A percentile compares a stretch with the other conserved stretches of the same genome.
These are phyloP conservation scores for Trichomonas tenax DNA, from an alignment of 208 protist species.

Conservation along the genomic window DNA sequence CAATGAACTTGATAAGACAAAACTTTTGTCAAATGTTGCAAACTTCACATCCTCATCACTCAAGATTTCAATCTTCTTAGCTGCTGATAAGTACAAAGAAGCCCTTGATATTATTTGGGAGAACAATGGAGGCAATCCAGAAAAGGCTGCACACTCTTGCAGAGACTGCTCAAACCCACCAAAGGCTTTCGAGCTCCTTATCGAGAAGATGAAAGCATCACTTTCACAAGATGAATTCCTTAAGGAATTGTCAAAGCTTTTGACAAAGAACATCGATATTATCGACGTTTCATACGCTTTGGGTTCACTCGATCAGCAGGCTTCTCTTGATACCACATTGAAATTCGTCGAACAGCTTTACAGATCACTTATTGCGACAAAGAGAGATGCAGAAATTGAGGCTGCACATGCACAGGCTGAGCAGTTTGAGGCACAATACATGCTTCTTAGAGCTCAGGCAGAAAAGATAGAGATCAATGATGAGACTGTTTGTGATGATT, in stretches of 20 bases:
- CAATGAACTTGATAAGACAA: not conserved
- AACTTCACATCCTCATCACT: not conserved
- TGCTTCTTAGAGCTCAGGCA: not conserved
- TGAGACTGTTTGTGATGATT: not conserved
- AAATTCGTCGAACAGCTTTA: not conserved
- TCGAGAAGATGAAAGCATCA: not conserved
- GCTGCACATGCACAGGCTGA: not conserved
- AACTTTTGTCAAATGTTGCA: not conserved
- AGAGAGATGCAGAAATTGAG: not conserved
- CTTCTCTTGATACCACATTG: not conserved
- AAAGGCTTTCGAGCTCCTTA: not conserved
- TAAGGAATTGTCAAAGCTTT: not conserved
- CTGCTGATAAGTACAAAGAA: not conserved
- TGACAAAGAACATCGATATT: not conserved
- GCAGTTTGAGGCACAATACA: not conserved
- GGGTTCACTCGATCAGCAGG: not conserved
- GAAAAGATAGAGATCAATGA: not conserved
- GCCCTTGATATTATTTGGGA: not conserved
- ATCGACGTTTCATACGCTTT: not conserved
- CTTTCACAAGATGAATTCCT: not conserved
- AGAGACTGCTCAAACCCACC: not conserved
- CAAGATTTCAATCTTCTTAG: not conserved
- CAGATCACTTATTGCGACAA: not conserved
- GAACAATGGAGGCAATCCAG: not conserved
- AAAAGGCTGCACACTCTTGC: not conserved